phyloP scores from a whole-genome alignment of 139 green algal genomes.

The Coccomyxa sp. region DNA sequence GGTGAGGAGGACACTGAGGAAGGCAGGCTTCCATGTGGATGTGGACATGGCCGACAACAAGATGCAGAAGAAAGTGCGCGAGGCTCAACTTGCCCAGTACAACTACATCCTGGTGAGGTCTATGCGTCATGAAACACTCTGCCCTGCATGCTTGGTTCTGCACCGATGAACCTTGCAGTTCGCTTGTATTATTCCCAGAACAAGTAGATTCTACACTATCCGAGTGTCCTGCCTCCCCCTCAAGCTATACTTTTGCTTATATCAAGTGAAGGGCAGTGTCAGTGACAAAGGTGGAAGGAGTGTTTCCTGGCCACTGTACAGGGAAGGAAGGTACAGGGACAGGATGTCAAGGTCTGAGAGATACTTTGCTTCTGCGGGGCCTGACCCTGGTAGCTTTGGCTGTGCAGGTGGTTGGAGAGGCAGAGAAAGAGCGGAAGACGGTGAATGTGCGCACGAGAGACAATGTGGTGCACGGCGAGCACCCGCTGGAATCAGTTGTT shows the following conservation, averaged over 20 bases:
- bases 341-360: too few relatives aligned
- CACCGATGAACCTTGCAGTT: too few relatives aligned
- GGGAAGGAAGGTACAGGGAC: too few relatives aligned
- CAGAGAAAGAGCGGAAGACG: slow-evolving; percentile 59
- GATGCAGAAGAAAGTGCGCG: slow-evolving; percentile 98
- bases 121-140: neutral
- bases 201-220: too few relatives aligned
- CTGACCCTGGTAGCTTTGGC: neutral
- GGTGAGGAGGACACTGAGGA: slow-evolving; percentile 63
- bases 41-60: slow-evolving; percentile 80
- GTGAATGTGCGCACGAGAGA: slow-evolving; percentile 95
- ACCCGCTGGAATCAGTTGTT: slow-evolving; percentile 27
- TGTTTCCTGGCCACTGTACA: too few relatives aligned
- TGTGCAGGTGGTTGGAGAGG: slow-evolving; percentile 71
- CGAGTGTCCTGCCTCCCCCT: too few relatives aligned
- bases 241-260: too few relatives aligned
- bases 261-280: too few relatives aligned
- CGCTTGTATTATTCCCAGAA: too few relatives aligned
- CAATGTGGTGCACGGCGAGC: slow-evolving; percentile 72
- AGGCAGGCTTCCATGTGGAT: slow-evolving; percentile 66
- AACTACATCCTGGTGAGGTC: slow-evolving; percentile 93
- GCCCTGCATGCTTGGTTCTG: too few relatives aligned
- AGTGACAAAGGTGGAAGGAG: too few relatives aligned
- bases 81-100: slow-evolving; percentile 93
- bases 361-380: too few relatives aligned